These are phyloP conservation scores for Henningerozyma blattae DNA, from an alignment of 805 yeast species.

Conservation along the genomic window DNA sequence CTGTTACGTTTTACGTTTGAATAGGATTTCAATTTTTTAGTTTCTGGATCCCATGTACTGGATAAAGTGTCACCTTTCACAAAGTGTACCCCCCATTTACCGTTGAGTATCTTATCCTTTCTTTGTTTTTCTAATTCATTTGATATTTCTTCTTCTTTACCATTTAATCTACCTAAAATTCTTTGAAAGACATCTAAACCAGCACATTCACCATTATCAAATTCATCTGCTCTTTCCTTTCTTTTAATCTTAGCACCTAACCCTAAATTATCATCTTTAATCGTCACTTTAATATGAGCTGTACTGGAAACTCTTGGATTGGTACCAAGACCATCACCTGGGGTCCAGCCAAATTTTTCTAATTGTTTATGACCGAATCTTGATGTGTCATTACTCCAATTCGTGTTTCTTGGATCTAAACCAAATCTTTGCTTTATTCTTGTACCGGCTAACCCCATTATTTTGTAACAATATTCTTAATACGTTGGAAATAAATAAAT, in stretches of 20 bases:
- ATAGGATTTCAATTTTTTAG: constrained; percentile 25
- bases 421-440: constrained; percentile 80
- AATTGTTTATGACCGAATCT: constrained; percentile 85
- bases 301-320: constrained; percentile 38
- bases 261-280: constrained; percentile 77
- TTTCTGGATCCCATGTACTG: constrained; percentile 71
- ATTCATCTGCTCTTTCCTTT: constrained; percentile 48
- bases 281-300: constrained; percentile 68
- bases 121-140: constrained; percentile 59
- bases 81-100: constrained; percentile 81
- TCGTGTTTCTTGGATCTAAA: constrained; percentile 83
- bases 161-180: constrained; percentile 78
- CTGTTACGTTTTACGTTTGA: constrained; percentile 22
- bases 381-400: constrained; percentile 78
- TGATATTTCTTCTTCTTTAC: constrained; percentile 57
- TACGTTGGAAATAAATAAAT: too few relatives aligned
- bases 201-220: constrained; percentile 72
- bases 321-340: constrained; percentile 80
- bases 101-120: constrained; percentile 59
- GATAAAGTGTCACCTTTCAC: constrained; percentile 72
- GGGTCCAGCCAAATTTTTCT: constrained; percentile 79
- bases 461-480: too few relatives aligned
- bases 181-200: constrained; percentile 92
- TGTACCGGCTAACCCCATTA: constrained; percentile 75
- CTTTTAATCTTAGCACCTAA: constrained; percentile 72